Base-by-base conservation (phyloP, 495 filamentous ascomycete species). In the Ramalina peruviana region DNA sequence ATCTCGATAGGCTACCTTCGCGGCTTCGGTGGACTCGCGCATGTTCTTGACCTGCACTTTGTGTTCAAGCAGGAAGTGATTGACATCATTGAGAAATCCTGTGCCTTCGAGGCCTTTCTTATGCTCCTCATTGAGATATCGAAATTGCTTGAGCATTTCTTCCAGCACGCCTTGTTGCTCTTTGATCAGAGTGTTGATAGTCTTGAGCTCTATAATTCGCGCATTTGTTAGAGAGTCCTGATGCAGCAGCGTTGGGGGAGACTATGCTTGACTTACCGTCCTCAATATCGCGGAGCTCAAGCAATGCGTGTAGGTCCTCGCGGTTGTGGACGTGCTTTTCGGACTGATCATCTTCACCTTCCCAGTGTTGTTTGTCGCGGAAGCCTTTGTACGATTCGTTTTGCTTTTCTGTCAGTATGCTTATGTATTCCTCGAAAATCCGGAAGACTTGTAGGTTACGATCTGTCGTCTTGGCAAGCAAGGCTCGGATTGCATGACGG, bases 361-460 rank as follows among this genome's bases (percentile, higher is more conserved):
- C 33, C 12, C 37, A 44, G 17, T 48, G 38, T 40, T 58, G 56
- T 46, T 59, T 53, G 40, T 60, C 51, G 6, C 80, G 77, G 58
- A 83, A 83, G 20, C 65, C 64, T 57, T 81, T 81, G 55, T 82
- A 78, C 2, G 76, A 79, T 49, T 68, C 67, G 0, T 78, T 83
- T 60, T 81, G 75, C 17, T 72, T 66, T 60, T 83, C 80, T 5
- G 77, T 80, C 72, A 83, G 57, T 21, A 82, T 76, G 1, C 78
- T 78, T 20, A 83, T 76, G 13, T 77, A 80, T 54, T 82, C 79
- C 50, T 82, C 80, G 45, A 83, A 82, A 1, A 83, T 75, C 3
- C 78, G 73, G 44, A 83, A 76, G 1, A 82, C 71, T 50, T 83
- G 77, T 1, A 83, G 57, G 38, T 82, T 76, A 1, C 71, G 69